Percentiles rank a stretch among this genome's conserved stretches.
Conservation (phyloP, 73 alveolate genomes). For the Paramecium octaurelia region DNA sequence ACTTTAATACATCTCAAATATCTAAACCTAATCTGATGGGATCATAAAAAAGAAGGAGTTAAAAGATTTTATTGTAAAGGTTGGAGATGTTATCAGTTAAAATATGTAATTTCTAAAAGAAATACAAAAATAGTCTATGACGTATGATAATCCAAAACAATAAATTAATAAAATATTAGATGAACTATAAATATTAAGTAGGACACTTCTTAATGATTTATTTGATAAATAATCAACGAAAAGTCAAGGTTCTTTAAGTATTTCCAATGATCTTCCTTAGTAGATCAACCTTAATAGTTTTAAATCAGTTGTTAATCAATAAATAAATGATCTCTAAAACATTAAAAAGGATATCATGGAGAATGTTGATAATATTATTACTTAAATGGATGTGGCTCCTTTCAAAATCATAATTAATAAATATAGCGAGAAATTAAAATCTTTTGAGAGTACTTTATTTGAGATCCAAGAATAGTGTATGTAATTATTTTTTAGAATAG, state of each 20-base stretch:
- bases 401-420: slow-evolving; percentile 21
- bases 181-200: neutral
- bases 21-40: neutral
- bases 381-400: slow-evolving; percentile 44
- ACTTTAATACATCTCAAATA: neutral
- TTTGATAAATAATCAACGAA: neutral
- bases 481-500: neutral
- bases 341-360: slow-evolving; percentile 29
- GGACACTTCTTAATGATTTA: neutral
- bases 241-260: neutral
- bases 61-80: slow-evolving; percentile 8
- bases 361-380: slow-evolving; percentile 11
- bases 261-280: neutral
- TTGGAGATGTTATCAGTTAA: slow-evolving; percentile 24
- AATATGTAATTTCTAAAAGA: neutral
- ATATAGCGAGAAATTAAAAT: slow-evolving; percentile 4
- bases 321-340: neutral
- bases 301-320: neutral
- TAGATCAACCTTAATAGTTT: neutral
- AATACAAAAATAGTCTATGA: neutral
- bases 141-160: neutral
- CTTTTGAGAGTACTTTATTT: neutral
- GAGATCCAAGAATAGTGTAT: neutral
- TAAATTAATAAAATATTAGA: neutral
- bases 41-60: slow-evolving; percentile 14